Conservation (phyloP, 108 stramenopile species). For the Cyclotella choctawhatcheeana region DNA sequence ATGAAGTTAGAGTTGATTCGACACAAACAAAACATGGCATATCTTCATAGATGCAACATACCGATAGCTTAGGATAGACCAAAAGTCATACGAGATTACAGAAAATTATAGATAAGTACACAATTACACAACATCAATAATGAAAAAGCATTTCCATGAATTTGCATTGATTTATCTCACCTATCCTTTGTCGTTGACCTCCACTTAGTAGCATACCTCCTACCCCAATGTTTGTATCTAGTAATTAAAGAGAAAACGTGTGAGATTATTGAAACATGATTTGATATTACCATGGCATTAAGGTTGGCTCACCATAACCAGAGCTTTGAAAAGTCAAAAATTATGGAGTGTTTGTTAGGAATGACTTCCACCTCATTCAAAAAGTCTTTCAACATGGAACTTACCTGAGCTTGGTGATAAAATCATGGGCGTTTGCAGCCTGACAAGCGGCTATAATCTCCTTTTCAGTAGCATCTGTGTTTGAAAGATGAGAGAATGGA, state of each 20-base stretch:
- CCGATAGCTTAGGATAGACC: no score
- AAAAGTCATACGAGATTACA: no score
- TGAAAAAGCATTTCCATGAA: background rate
- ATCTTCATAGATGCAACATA: no score
- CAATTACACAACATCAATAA: background rate
- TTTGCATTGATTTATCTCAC: slow-evolving; percentile 12
- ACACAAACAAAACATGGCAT: no score
- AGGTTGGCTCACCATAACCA: background rate
- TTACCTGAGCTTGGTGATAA: slow-evolving; percentile 52
- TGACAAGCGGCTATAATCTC: slow-evolving; percentile 45
- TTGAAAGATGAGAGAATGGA: background rate
- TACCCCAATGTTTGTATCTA: slow-evolving; percentile 55
- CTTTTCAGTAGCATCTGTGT: slow-evolving; percentile 33
- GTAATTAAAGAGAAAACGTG: no score
- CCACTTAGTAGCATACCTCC: slow-evolving; percentile 76
- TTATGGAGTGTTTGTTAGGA: background rate
- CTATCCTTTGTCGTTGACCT: slow-evolving; percentile 94
- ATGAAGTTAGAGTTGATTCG: background rate
- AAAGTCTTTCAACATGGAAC: slow-evolving; percentile 17
- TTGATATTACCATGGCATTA: background rate
- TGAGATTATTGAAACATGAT: no score
- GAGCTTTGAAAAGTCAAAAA: background rate
- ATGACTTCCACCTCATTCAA: background rate
- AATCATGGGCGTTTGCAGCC: slow-evolving; percentile 55
- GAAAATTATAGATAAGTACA: no score